Base-by-base conservation (phyloP, 345 rosid genomes). In the Camelina sativa region DNA sequence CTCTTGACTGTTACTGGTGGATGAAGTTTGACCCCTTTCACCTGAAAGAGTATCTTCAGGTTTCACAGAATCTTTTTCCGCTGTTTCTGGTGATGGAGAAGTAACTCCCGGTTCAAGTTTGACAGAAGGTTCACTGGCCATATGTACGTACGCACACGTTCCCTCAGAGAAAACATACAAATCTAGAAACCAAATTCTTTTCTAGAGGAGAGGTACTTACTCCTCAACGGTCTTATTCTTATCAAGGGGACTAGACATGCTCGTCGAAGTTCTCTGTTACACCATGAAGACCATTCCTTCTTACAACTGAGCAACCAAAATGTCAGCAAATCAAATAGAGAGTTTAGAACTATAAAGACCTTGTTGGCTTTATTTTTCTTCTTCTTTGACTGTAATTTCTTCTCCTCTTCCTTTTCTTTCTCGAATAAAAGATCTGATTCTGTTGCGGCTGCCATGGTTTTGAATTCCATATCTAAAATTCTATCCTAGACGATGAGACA, bases 281-380 rank as follows among this genome's bases (percentile, higher is more conserved):
- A 7, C 16, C 62, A 66, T 38, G 61, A 53, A 69, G 20, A 55
- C 40, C 23, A 56, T 56, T 28, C 17, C 6, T 41, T 56, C 55
- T 40, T 44, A 43, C 17, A 25, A 69, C 19, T 43, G 19, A 69
- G 2, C 28, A 28, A 56, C 53, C 23, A 8, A 54, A 68, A 41
- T 22, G 6, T 40, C 19, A 50, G 13, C 8, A 2, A 54, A 68
- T 15, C 38, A 68, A 25, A 55, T 4, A 69, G 30, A 69, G 30
- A 56, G 43, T 20, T 22, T 13, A 34, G 51, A 54, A 7, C 69
- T 47, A 15, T 3, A 55, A 13, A 47, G 16, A 65, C 78, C 66
- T 73, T 73, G 1, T n/a, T 65, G 71, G 15, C 32, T 15, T 65
- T 65, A 53, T 34, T 34, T 65, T 54, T 73, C 71, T 73, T 73